Percentiles rank a stretch among this genome's conserved stretches.
These are phyloP conservation scores for Umbilicus rupestris DNA, from an alignment of 164 flowering plant genomes.

Conservation along the genomic window DNA sequence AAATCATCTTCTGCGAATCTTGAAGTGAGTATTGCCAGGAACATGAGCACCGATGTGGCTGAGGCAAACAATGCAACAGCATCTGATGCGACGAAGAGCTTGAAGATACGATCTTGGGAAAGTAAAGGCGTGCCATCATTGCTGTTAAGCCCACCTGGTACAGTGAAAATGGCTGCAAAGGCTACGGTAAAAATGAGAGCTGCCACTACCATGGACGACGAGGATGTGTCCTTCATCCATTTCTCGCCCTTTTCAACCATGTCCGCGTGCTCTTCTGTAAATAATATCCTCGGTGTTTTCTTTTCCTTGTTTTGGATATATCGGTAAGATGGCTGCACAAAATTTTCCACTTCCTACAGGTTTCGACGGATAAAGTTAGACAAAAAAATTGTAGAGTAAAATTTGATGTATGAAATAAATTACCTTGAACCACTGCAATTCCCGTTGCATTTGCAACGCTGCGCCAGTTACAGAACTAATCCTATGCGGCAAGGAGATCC, in stretches of 20 bases:
- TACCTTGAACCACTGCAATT: conserved; percentile 13
- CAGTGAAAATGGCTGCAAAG: conserved; percentile 10
- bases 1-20: conserved; percentile 15
- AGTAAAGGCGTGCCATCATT: conserved; percentile 3
- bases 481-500: neutral
- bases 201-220: conserved; percentile 12
- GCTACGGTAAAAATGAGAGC: conserved; percentile 12
- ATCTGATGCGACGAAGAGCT: conserved; percentile 8
- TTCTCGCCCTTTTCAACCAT: conserved; percentile 9
- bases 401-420: no score
- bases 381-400: no score
- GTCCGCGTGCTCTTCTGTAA: conserved; percentile 9
- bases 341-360: conserved; percentile 13
- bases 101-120: neutral
- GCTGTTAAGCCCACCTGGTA: conserved; percentile 11
- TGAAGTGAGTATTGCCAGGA: conserved; percentile 12
- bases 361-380: no score
- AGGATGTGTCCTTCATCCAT: conserved; percentile 15
- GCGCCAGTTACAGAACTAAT: conserved; percentile 10
- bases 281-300: conserved; percentile 8
- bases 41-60: conserved; percentile 10
- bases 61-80: conserved; percentile 8
- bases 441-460: conserved; percentile 16
- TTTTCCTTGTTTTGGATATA: neutral
- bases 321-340: neutral